phyloP scores from a whole-genome alignment of 164 flowering plant species.

The Chimonanthus praecox region DNA sequence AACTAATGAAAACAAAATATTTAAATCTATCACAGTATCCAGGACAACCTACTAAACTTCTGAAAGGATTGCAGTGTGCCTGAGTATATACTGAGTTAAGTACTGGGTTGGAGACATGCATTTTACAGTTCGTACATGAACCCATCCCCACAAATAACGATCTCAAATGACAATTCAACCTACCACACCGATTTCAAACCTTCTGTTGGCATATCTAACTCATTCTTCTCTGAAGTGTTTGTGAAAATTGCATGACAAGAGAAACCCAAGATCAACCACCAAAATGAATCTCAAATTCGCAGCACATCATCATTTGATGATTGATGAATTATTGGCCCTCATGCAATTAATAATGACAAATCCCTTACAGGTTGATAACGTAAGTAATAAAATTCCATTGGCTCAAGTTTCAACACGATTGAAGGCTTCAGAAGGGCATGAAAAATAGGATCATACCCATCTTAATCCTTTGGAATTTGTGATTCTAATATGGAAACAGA shows the following conservation, averaged over 20 bases:
- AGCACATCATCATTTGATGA: slow-evolving; percentile 3
- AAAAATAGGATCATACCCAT: background rate
- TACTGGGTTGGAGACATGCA: slow-evolving; percentile 12
- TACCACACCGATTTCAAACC: background rate
- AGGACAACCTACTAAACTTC: slow-evolving; percentile 16
- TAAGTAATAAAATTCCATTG: background rate
- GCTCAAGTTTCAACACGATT: background rate
- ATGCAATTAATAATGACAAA: background rate
- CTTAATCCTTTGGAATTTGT: background rate
- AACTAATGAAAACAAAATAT: slow-evolving; percentile 7
- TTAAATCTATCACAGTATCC: background rate
- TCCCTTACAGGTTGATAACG: background rate
- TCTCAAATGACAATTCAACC: background rate
- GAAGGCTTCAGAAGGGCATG: background rate
- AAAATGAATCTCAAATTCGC: slow-evolving; percentile 8
- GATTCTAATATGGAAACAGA: background rate
- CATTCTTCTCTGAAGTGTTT: slow-evolving; percentile 14
- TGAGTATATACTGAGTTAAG: slow-evolving; percentile 7
- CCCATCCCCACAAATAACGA: background rate
- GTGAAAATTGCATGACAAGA: slow-evolving; percentile 6
- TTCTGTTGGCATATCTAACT: slow-evolving; percentile 10
- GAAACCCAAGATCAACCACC: slow-evolving; percentile 10
- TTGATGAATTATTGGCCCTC: background rate
- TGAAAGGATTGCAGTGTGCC: slow-evolving; percentile 2
- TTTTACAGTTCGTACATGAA: slow-evolving; percentile 15